These are phyloP conservation scores for Elaphomyces granulatus DNA, from an alignment of 495 filamentous ascomycete species.

Conservation along the genomic window DNA sequence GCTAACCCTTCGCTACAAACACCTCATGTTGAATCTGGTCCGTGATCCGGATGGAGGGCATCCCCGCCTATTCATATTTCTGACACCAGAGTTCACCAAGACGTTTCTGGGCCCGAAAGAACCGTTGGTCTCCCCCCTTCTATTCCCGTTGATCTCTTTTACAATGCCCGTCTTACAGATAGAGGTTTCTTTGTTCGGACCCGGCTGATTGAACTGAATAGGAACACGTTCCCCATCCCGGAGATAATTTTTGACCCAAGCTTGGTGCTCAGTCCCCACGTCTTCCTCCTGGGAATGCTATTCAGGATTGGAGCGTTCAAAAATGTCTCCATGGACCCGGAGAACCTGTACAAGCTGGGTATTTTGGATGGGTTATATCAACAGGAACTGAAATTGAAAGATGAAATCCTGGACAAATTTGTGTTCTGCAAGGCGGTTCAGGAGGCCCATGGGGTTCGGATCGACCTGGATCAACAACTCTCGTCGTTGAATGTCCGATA, in stretches of 20 bases:
- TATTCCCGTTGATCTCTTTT: too few species aligned
- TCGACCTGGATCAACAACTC: slow-evolving; percentile 7
- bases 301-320: slow-evolving; percentile 12
- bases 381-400: slow-evolving; percentile 10
- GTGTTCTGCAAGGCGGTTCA: slow-evolving; percentile 13
- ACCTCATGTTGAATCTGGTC: slow-evolving; percentile 12
- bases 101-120: slow-evolving; percentile 9
- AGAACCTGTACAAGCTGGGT: slow-evolving; percentile 10
- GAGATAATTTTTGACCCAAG: slow-evolving; percentile 16
- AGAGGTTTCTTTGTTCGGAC: too few species aligned
- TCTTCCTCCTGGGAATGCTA: slow-evolving; percentile 13
- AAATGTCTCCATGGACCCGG: slow-evolving; percentile 7
- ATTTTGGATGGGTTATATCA: slow-evolving; percentile 10
- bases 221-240: slow-evolving; percentile 14
- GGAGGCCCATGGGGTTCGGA: slow-evolving; percentile 7
- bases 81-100: slow-evolving; percentile 11
- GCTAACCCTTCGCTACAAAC: slow-evolving; percentile 11
- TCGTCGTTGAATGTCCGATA: slow-evolving; percentile 6
- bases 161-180: slow-evolving; percentile 1
- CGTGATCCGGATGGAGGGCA: slow-evolving; percentile 11
- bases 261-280: slow-evolving; percentile 15
- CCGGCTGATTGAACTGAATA: slow-evolving; percentile 5
- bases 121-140: too few species aligned
- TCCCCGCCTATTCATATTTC: slow-evolving; percentile 10
- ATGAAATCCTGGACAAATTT: slow-evolving; percentile 11